Evolutionary conservation across 192 early-diverging fungal genomes (phyloP).

Genomic region (Backusella australiensis): DNA sequence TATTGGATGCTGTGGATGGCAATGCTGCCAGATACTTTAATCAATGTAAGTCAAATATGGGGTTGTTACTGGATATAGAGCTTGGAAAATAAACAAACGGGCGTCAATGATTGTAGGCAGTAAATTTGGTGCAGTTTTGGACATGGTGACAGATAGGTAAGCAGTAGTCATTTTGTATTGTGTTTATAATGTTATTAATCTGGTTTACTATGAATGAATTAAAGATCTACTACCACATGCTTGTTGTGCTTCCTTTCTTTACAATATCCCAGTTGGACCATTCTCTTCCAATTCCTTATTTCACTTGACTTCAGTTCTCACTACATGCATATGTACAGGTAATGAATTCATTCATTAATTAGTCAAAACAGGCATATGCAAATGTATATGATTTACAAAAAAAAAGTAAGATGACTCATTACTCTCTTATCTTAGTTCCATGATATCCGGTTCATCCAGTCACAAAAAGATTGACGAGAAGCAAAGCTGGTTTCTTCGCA

Average conservation of each 20-base stretch:
- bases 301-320: slow-evolving; percentile 94
- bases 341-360: slow-evolving; percentile 12
- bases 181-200: not conserved
- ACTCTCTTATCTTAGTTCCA: slow-evolving; percentile 50
- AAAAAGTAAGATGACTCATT: not conserved
- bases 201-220: not conserved
- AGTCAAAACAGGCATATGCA: not conserved
- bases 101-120: slow-evolving; percentile 47
- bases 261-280: slow-evolving; percentile 60
- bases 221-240: slow-evolving; percentile 86
- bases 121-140: slow-evolving; percentile 94
- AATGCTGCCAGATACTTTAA: slow-evolving; percentile 88
- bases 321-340: slow-evolving; percentile 99
- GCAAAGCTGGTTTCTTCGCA: slow-evolving; percentile 74
- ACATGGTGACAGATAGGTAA: slow-evolving; percentile 98
- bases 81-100: not conserved
- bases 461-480: slow-evolving; percentile 85
- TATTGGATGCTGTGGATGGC: slow-evolving; percentile 94
- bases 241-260: slow-evolving; percentile 83
- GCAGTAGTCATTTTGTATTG: not conserved
- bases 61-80: not conserved
- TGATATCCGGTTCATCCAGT: slow-evolving; percentile 79
- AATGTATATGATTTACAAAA: not conserved
- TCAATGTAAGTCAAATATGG: slow-evolving; percentile 68
- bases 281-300: slow-evolving; percentile 90